Evolutionary conservation across 495 filamentous ascomycete genomes (phyloP).

Genomic region (Neurospora tetrasperma): DNA sequence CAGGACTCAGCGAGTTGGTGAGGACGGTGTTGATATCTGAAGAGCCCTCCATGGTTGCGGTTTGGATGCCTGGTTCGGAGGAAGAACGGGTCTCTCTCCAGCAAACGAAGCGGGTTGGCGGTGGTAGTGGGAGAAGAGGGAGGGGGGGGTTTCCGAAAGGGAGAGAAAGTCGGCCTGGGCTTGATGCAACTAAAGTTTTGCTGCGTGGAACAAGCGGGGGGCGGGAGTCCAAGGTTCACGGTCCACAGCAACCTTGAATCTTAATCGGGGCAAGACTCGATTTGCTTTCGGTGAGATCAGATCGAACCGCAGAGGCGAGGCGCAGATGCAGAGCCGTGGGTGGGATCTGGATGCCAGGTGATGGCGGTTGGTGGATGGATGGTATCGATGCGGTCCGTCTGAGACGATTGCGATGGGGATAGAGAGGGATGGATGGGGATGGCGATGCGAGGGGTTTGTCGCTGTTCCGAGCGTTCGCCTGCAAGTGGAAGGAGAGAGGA

Average conservation of each 20-base stretch:
- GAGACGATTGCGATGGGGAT: background rate
- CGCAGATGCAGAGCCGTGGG: background rate
- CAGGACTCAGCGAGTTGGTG: slow-evolving; percentile 81
- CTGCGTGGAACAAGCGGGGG: slow-evolving; percentile 26
- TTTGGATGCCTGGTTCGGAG: slow-evolving; percentile 13
- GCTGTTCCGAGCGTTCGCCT: background rate
- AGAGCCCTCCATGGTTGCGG: slow-evolving; percentile 37
- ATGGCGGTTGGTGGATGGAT: background rate
- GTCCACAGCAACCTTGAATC: slow-evolving; percentile 1
- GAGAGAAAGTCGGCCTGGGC: slow-evolving; percentile 16
- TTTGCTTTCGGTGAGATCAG: background rate
- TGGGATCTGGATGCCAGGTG: background rate
- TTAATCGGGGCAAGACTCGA: background rate
- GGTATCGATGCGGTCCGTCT: background rate
- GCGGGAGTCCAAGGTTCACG: slow-evolving; percentile 18
- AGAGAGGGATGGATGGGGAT: background rate
- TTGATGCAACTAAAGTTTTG: slow-evolving; percentile 26
- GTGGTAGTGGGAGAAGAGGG: slow-evolving; percentile 10
- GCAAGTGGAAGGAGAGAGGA: background rate
- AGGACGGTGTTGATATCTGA: slow-evolving; percentile 58
- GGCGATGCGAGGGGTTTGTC: background rate
- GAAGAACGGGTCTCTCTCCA: slow-evolving; percentile 9
- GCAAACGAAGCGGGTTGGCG: slow-evolving; percentile 5
- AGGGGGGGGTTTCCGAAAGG: slow-evolving; percentile 17
- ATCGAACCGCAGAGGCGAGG: background rate